Base-by-base conservation (phyloP, 1,139 yeast genomes). In the Candida glucosophila region DNA sequence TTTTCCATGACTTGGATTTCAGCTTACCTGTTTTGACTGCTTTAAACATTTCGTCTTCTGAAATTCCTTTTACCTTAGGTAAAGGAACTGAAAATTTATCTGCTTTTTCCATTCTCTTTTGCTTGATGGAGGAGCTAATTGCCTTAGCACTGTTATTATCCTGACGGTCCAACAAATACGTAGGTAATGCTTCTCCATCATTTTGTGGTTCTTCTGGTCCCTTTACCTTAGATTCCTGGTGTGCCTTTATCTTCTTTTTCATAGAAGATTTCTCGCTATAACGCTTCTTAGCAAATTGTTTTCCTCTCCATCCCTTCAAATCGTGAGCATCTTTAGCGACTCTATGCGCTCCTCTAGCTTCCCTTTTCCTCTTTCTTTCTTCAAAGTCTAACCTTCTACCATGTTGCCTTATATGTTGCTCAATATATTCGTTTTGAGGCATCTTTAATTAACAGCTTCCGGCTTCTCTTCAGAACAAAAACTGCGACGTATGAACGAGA, bases 381-480 rank as follows among this genome's bases (percentile, higher is more conserved):
- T 90, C 99, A 53, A 85, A 71, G 58, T 90, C 98, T 45, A 90
- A 70, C 50, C 98, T 72, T 55, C 94, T 82, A 55, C 99, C 99
- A 62, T 90, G 95, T 56, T 86, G 90, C 64, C 90, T 90, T 59
- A 88, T 88, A 51, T 88, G 97, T 55, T 85, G 95, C 56, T 90
- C 98, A 52, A 90, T 90, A 68, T 90, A 90, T 54, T 90, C 98
- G 94, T 92, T 90, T 70, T 90, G 99, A 71, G 99, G 98, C 98
- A 70, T 65, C 19, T 23, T 31, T 9, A 22, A 20, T 23, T 6
- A 8, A 10, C n/a, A 16, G 8, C 8, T n/a, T 16, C 18, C 8
- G 18, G 18, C 8, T 16, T 16, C n/a, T n/a, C n/a, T n/a, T n/a
- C n/a, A n/a, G n/a, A n/a, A n/a, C n/a, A n/a, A n/a, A n/a, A n/a